Conservation (phyloP, 1,284 basidiomycete genomes). For the Schizophyllum amplum region DNA sequence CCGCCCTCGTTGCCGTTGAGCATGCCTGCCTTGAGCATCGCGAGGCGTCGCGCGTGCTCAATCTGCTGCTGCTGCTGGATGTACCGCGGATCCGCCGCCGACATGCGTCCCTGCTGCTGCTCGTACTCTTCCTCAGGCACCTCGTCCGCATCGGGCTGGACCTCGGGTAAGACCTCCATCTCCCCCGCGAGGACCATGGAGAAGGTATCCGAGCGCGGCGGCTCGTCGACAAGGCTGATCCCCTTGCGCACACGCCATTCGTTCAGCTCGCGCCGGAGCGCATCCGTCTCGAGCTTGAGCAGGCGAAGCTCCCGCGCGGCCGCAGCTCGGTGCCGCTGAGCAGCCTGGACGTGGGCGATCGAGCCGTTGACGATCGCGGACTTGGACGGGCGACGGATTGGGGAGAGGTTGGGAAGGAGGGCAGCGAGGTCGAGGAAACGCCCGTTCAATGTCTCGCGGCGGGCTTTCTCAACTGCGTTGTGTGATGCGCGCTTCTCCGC, state of each 20-base stretch:
- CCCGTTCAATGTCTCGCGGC: conserved; percentile 85
- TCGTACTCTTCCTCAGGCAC: conserved; percentile 39
- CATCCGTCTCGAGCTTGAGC: conserved; percentile 71
- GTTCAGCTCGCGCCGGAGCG: conserved; percentile 77
- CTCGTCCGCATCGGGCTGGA: conserved; percentile 25
- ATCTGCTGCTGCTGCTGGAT: no score
- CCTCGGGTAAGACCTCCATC: conserved; percentile 50
- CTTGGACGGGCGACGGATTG: conserved; percentile 88
- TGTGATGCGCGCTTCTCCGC: conserved; percentile 91
- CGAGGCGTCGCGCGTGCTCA: no score
- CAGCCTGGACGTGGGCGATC: conserved; percentile 77
- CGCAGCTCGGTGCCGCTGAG: conserved; percentile 70
- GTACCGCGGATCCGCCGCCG: conserved; percentile 25
- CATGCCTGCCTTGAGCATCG: no score
- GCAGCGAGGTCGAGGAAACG: conserved; percentile 76
- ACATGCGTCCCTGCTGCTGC: conserved; percentile 20
- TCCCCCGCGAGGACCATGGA: conserved; percentile 60
- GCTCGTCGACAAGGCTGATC: conserved; percentile 62
- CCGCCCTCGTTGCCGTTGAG: no score
- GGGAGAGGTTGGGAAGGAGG: conserved; percentile 81
- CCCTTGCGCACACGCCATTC: conserved; percentile 77
- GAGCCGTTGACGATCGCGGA: conserved; percentile 90
- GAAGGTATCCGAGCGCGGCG: conserved; percentile 60
- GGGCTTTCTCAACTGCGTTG: conserved; percentile 89
- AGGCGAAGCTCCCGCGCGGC: conserved; percentile 72